phyloP scores from a whole-genome alignment of 495 filamentous ascomycete genomes.

The Neurospora sp. region DNA sequence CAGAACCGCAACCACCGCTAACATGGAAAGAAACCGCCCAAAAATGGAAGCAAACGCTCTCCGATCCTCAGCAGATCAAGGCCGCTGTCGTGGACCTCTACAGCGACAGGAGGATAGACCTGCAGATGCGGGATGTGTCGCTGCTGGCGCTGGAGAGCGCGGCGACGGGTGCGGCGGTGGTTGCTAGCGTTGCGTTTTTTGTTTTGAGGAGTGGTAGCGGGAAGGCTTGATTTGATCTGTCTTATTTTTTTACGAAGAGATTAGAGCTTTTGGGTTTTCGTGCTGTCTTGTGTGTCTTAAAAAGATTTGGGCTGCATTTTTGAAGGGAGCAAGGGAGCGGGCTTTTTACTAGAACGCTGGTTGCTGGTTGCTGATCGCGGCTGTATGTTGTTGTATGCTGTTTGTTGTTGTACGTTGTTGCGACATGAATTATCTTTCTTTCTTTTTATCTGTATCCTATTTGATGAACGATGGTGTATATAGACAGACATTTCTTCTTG shows the following conservation, averaged over 20 bases:
- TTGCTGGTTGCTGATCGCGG: neutral
- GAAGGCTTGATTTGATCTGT: neutral
- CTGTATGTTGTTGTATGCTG: neutral
- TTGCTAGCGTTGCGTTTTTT: slow-evolving; percentile 45
- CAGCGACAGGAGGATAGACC: slow-evolving; percentile 57
- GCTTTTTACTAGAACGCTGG: neutral
- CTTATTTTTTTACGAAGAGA: neutral
- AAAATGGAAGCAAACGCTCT: slow-evolving; percentile 41
- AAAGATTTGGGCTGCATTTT: neutral
- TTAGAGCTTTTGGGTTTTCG: neutral
- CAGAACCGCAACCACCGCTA: slow-evolving; percentile 9
- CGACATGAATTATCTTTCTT: neutral
- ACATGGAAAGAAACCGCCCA: slow-evolving; percentile 14
- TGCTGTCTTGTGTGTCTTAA: neutral
- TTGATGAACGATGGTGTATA: neutral
- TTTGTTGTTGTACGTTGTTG: neutral
- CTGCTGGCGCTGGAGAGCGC: slow-evolving; percentile 59
- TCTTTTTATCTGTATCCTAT: neutral
- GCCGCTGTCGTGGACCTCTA: slow-evolving; percentile 42
- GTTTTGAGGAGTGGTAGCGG: slow-evolving; percentile 34
- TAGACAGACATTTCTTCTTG: neutral
- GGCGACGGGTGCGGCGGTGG: slow-evolving; percentile 58
- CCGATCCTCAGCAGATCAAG: slow-evolving; percentile 30
- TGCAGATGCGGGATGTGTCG: slow-evolving; percentile 68
- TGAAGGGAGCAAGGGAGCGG: neutral